phyloP scores from a whole-genome alignment of 371 early-diverging fungal species.

The Mucor velutinosus region DNA sequence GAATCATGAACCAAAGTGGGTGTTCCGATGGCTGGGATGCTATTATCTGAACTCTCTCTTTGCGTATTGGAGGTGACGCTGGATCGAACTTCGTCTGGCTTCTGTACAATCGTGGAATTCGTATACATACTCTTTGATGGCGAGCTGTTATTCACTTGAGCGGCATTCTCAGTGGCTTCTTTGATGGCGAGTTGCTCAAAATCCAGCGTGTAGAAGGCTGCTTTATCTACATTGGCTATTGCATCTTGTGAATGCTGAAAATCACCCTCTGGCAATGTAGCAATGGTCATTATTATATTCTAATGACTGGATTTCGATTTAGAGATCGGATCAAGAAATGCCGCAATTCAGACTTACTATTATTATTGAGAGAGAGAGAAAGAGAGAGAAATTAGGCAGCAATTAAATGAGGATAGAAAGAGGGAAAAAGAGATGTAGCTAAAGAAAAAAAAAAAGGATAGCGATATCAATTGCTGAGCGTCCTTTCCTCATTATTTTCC shows the following conservation, averaged over 20 bases:
- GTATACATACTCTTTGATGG: not conserved
- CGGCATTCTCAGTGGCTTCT: not conserved
- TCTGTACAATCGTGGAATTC: not conserved
- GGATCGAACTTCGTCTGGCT: constrained; percentile 3
- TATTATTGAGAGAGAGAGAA: not conserved
- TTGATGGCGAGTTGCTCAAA: not conserved
- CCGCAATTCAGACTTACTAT: not conserved
- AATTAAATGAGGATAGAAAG: not conserved
- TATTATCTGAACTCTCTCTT: not conserved
- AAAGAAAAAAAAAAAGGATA: not conserved
- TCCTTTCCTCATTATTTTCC: constrained; percentile 6
- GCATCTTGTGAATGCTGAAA: not conserved
- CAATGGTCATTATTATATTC: constrained; percentile 1
- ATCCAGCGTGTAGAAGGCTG: not conserved
- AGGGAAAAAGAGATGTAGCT: not conserved
- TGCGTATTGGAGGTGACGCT: not conserved
- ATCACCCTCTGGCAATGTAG: not conserved
- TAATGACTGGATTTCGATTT: not conserved
- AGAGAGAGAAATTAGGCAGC: not conserved
- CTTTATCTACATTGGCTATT: not conserved
- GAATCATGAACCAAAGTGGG: not conserved
- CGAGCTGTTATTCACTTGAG: not conserved
- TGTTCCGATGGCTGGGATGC: not conserved
- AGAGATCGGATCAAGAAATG: not conserved
- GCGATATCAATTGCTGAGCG: constrained; percentile 7